These are phyloP conservation scores for Russula dissimulans DNA, from an alignment of 768 basidiomycete species.

Conservation along the genomic window DNA sequence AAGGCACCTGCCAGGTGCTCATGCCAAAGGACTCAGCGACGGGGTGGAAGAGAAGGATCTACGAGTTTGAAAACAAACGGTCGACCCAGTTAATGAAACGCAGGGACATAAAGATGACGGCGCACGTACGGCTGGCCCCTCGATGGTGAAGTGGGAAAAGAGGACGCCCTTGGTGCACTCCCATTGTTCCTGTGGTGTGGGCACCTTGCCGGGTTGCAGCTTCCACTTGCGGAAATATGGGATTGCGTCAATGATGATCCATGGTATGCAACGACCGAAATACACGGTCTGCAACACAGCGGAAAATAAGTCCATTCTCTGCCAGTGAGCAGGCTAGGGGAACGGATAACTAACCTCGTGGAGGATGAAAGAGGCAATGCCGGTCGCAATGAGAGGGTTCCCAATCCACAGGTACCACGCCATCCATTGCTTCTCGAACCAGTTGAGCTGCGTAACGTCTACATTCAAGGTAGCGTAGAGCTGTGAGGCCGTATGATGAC, in stretches of 20 bases:
- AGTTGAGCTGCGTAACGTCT: conserved; percentile 52
- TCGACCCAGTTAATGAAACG: background rate
- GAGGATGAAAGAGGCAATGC: conserved; percentile 82
- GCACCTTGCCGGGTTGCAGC: conserved; percentile 79
- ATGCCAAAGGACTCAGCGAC: conserved; percentile 83
- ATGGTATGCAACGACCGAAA: conserved; percentile 90
- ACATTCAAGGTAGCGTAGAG: conserved; percentile 48
- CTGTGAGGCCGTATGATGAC: conserved; percentile 27
- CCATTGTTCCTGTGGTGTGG: conserved; percentile 80
- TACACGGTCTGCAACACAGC: conserved; percentile 64
- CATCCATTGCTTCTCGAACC: conserved; percentile 75
- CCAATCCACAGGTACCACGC: conserved; percentile 80
- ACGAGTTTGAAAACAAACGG: background rate
- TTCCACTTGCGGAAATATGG: conserved; percentile 95
- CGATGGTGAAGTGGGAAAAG: conserved; percentile 91
- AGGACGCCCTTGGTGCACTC: conserved; percentile 92
- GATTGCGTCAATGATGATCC: conserved; percentile 91
- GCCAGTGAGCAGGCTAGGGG: background rate
- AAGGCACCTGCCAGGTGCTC: conserved; percentile 88
- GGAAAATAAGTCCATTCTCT: background rate
- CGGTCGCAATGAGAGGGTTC: conserved; percentile 88
- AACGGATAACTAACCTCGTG: conserved; percentile 66
- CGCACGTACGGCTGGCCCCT: conserved; percentile 69
- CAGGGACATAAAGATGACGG: background rate
- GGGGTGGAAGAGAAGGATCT: conserved; percentile 88